Evolutionary conservation across 192 early-diverging fungal genomes (phyloP), one percentile per base, ranked within the genome.

Genomic region (Coemansia sp.): DNA sequence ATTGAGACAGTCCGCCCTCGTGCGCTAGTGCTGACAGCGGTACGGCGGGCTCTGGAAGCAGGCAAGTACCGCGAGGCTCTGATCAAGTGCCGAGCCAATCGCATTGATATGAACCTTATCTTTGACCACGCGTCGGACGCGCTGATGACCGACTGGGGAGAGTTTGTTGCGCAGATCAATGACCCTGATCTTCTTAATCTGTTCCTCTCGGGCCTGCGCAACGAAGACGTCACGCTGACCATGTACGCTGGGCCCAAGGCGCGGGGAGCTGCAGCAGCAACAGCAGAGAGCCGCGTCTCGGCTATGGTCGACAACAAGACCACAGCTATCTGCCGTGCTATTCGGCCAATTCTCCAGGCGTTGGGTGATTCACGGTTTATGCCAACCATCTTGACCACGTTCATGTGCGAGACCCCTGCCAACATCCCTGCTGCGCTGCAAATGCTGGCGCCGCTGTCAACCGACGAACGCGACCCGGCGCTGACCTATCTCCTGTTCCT

Each of bases 21-120:
- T 4, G 91, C 95, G 6, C 73, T 98, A 60, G 92, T 97, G 0
- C 73, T 97, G 14, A 82, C 89, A 1, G 70, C 84, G 3, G 86
- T 93, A 8, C 83, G 90, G 3, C 79, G 83, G 18, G 60, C 75
- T 8, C 59, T 95, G 18, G 82, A 89, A 22, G 37, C 41, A 60
- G 62, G 80, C n/a, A 83, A 90, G 38, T 98, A 90, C 73, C 74
- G 82, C 22, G 83, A 82, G 2, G 97, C 95, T 0, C 93, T 97
- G 37, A 36, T 90, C 7, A 65, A 83, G 0, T 96, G 93, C 76
- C 87, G 97, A 33, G 87, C 84, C 38, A 91, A 97, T 72, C 86
- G 95, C 22, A 93, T 98, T 56, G 94, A 97, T 66, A 80, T 98
- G 76, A 98, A 98, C 67, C 73, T 98, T 6, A 53, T 98, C 8